phyloP scores from a whole-genome alignment of 345 rosid genomes.

The Durio zibethinus region DNA sequence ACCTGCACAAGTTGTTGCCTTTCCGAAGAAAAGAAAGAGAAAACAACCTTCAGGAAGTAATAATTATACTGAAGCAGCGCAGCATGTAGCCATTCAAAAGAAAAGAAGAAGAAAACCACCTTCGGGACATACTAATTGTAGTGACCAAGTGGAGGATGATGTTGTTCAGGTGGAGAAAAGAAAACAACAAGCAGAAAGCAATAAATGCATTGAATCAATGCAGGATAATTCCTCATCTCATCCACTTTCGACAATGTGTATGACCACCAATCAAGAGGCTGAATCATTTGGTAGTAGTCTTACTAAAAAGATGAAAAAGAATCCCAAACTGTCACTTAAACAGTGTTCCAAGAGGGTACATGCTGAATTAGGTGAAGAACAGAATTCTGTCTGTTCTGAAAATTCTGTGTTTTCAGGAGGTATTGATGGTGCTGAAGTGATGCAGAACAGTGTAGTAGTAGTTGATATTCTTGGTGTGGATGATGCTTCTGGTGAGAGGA shows the following conservation, averaged over 20 bases:
- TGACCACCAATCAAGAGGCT: background rate
- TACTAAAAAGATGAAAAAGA: slow-evolving; percentile 5
- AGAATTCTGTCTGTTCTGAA: background rate
- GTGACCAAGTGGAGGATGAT: background rate
- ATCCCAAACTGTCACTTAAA: background rate
- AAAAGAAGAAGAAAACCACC: background rate
- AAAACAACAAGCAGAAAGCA: background rate
- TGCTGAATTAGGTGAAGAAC: slow-evolving; percentile 9
- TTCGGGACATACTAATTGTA: background rate
- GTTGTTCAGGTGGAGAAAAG: background rate
- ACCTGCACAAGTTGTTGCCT: background rate
- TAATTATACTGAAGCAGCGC: background rate
- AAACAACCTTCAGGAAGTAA: background rate
- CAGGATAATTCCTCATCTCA: slow-evolving; percentile 3
- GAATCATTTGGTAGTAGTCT: slow-evolving; percentile 11
- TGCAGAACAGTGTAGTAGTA: slow-evolving; percentile 9
- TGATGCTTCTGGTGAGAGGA: background rate
- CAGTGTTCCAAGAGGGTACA: background rate
- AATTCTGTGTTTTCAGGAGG: slow-evolving; percentile 2
- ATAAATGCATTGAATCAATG: background rate
- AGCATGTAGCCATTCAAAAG: background rate
- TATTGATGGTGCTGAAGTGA: slow-evolving; percentile 8
- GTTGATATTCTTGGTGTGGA: background rate
- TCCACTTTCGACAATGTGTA: slow-evolving; percentile 4
- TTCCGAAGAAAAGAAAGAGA: slow-evolving; percentile 3